A percentile compares a stretch with the other conserved stretches of the same genome.
Evolutionary conservation across 2,329 filamentous ascomycete genomes (phyloP).

Genomic region (Colletotrichum simmondsii): DNA sequence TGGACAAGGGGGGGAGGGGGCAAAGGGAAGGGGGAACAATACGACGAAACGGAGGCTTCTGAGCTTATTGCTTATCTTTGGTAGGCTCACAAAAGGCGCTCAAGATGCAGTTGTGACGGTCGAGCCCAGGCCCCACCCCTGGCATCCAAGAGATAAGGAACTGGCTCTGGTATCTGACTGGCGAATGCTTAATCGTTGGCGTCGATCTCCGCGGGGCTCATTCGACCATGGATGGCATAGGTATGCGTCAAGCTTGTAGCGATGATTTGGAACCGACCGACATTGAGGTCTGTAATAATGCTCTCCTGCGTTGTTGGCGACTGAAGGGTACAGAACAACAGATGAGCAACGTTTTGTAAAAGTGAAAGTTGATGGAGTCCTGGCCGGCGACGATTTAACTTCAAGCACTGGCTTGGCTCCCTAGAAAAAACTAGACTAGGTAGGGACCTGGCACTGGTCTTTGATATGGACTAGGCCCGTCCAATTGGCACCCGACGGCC

Average conservation of each 20-base stretch:
- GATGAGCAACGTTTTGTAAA: background rate
- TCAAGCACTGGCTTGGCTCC: conserved; percentile 20
- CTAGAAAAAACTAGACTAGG: background rate
- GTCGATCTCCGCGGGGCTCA: conserved; percentile 27
- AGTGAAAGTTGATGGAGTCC: background rate
- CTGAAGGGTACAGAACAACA: background rate
- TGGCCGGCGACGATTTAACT: conserved; percentile 4
- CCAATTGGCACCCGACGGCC: conserved; percentile 13
- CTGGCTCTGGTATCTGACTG: conserved; percentile 26
- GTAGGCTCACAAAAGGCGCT: conserved; percentile 23
- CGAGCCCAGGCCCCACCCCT: conserved; percentile 32
- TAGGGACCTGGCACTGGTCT: background rate
- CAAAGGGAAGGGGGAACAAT: conserved; percentile 1
- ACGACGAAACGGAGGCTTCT: conserved; percentile 26
- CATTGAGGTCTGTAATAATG: background rate
- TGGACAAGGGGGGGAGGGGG: background rate
- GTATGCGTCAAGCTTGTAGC: background rate
- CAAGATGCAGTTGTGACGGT: conserved; percentile 27
- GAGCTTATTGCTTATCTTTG: conserved; percentile 35
- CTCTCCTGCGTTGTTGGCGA: background rate
- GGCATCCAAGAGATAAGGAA: conserved; percentile 33
- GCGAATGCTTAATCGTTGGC: conserved; percentile 18
- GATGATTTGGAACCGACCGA: background rate
- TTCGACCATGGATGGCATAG: conserved; percentile 9
- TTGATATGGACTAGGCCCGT: conserved; percentile 11